phyloP scores from a whole-genome alignment of 225 moss, liverwort and hornwort genomes.

The Takakia lepidozioides region DNA sequence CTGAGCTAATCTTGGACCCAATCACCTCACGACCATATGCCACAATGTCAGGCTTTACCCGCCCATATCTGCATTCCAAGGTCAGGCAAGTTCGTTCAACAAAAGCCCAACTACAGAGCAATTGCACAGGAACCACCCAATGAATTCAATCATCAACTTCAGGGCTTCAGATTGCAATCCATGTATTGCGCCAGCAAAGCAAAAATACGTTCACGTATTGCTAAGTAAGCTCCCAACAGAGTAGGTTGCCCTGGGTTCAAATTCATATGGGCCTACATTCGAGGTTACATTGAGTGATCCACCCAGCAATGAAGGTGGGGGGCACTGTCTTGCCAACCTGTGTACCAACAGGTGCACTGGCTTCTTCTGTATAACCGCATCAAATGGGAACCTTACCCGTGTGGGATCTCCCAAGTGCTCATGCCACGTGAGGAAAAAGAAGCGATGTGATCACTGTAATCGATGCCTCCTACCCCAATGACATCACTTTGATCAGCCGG shows the following conservation, averaged over 20 bases:
- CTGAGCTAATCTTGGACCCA: constrained; percentile 84
- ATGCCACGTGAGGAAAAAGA: constrained; percentile 95
- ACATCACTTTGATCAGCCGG: constrained; percentile 98
- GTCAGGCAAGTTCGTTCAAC: not conserved
- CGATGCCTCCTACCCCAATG: constrained; percentile 96
- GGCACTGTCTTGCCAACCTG: too few relatives aligned
- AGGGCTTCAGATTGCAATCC: too few relatives aligned
- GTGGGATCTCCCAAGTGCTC: constrained; percentile 98
- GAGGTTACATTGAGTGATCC: too few relatives aligned
- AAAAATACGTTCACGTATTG: too few relatives aligned
- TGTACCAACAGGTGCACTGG: too few relatives aligned
- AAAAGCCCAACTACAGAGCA: not conserved
- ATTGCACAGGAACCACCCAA: not conserved
- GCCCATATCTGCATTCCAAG: constrained; percentile 60
- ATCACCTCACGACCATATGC: constrained; percentile 95
- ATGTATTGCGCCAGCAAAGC: too few relatives aligned
- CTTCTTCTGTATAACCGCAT: too few relatives aligned
- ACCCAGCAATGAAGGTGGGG: too few relatives aligned
- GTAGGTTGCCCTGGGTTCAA: too few relatives aligned
- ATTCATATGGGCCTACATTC: too few relatives aligned
- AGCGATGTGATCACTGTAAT: constrained; percentile 93
- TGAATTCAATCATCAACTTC: too few relatives aligned
- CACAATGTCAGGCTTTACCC: constrained; percentile 94
- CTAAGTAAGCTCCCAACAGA: too few relatives aligned
- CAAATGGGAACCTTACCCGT: constrained; percentile 93